Percentiles rank a stretch among this genome's conserved stretches.
phyloP scores from a whole-genome alignment of 352 stramenopile genomes.

The Phytopythium aichiense region DNA sequence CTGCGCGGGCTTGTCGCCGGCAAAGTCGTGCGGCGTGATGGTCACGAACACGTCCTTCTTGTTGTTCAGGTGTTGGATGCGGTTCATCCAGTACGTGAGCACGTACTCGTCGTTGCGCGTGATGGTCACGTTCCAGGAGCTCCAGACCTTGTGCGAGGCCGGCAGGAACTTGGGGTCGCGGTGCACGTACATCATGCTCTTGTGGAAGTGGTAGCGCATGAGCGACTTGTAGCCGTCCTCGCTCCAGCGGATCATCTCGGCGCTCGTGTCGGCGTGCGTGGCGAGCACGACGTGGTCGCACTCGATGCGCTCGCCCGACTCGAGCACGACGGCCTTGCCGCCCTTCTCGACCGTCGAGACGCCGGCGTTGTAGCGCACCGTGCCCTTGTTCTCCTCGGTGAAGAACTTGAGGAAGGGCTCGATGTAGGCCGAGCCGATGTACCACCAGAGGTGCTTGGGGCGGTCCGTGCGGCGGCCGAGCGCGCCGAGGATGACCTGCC shows the following conservation, averaged over 20 bases:
- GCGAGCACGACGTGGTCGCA: constrained; percentile 86
- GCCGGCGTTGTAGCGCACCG: constrained; percentile 68
- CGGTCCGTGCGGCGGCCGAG: constrained; percentile 71
- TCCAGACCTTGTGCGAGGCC: constrained; percentile 75
- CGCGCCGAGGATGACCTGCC: constrained; percentile 77
- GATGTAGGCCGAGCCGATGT: constrained; percentile 81
- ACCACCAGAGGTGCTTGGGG: constrained; percentile 83
- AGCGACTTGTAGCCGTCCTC: constrained; percentile 56
- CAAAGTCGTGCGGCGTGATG: constrained; percentile 77
- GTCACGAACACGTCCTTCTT: constrained; percentile 87
- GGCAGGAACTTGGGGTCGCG: constrained; percentile 72
- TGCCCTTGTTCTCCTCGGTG: constrained; percentile 74
- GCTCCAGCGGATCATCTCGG: constrained; percentile 70
- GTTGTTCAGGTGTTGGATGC: constrained; percentile 82
- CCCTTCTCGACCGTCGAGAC: constrained; percentile 67
- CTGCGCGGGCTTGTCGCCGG: constrained; percentile 45
- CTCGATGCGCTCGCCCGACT: constrained; percentile 64
- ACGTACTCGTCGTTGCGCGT: constrained; percentile 83
- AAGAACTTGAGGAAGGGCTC: constrained; percentile 86
- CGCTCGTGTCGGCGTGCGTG: constrained; percentile 76
- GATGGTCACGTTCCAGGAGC: constrained; percentile 85
- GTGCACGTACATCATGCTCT: constrained; percentile 87
- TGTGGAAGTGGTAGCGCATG: constrained; percentile 83
- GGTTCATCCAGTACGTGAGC: constrained; percentile 89
- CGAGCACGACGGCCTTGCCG: constrained; percentile 76